phyloP scores from a whole-genome alignment of 306 rosid genomes.

The Quercus suber region DNA sequence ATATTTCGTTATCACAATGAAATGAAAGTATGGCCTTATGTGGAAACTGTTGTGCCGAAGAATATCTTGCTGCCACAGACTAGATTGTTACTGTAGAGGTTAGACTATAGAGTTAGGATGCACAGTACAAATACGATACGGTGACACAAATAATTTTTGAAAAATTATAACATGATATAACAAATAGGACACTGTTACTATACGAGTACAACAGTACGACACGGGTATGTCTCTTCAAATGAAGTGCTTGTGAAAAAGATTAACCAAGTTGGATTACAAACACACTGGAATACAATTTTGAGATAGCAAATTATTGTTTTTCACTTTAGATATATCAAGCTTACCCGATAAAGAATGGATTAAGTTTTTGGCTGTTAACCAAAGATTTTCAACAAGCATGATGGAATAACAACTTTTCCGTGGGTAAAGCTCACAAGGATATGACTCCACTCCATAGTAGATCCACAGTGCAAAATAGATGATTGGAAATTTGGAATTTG shows the following conservation, averaged over 20 bases:
- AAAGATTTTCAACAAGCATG: not conserved
- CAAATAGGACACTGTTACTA: no score
- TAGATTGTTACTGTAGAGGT: not conserved
- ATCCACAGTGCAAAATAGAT: not conserved
- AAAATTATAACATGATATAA: no score
- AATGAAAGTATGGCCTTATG: not conserved
- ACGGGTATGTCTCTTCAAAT: no score
- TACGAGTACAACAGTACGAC: no score
- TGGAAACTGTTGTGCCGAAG: not conserved
- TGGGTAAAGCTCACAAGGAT: not conserved
- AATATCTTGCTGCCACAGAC: not conserved
- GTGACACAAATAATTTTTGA: no score
- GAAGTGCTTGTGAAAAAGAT: not conserved
- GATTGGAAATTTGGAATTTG: not conserved
- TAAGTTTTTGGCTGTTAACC: not conserved
- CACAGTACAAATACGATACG: no score
- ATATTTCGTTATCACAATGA: not conserved
- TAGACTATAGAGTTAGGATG: no score
- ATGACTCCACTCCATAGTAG: not conserved
- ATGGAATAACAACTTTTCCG: not conserved
- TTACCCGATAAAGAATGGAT: not conserved
- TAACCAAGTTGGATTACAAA: not conserved
- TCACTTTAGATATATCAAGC: not conserved
- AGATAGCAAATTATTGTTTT: not conserved
- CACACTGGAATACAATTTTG: not conserved